Evolutionary conservation across 306 rosid species (phyloP).

Genomic region (Trifolium subterraneum): DNA sequence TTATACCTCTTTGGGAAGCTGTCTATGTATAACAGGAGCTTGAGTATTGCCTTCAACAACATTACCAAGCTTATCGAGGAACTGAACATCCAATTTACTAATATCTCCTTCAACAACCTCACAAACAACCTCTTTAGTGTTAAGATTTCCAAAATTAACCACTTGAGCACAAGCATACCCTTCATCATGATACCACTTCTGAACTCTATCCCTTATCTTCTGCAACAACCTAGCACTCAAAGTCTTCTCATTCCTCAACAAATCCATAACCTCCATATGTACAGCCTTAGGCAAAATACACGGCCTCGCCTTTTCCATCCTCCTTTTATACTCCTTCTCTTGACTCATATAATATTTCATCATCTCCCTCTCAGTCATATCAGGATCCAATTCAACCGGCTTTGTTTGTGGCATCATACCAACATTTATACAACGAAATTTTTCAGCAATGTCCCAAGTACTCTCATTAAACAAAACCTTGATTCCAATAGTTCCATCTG

Average conservation of each 20-base stretch:
- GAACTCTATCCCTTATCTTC: slow-evolving; percentile 90
- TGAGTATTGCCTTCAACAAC: slow-evolving; percentile 92
- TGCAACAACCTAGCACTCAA: slow-evolving; percentile 93
- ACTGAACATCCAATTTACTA: slow-evolving; percentile 77
- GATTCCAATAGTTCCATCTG: slow-evolving; percentile 74
- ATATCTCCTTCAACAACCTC: slow-evolving; percentile 99
- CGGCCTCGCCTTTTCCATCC: slow-evolving; percentile 76
- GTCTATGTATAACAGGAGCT: slow-evolving; percentile 73
- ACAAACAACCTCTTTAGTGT: slow-evolving; percentile 92
- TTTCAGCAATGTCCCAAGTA: slow-evolving; percentile 86
- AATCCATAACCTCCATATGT: slow-evolving; percentile 62
- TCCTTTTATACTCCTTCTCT: slow-evolving; percentile 87
- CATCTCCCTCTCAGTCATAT: slow-evolving; percentile 95
- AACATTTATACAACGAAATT: slow-evolving; percentile 90
- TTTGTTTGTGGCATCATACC: slow-evolving; percentile 83
- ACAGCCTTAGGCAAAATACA: slow-evolving; percentile 75
- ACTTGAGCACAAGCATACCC: slow-evolving; percentile 98
- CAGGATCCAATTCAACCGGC: slow-evolving; percentile 83
- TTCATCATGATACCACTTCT: slow-evolving; percentile 95
- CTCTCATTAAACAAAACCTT: slow-evolving; percentile 80
- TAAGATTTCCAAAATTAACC: slow-evolving; percentile 91
- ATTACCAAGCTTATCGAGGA: slow-evolving; percentile 93
- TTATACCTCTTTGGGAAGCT: slow-evolving; percentile 81
- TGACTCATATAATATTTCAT: slow-evolving; percentile 69
- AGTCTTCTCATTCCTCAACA: slow-evolving; percentile 74